Evolutionary conservation across 1,284 basidiomycete species (phyloP).

Genomic region (Ustanciosporium gigantosporum): DNA sequence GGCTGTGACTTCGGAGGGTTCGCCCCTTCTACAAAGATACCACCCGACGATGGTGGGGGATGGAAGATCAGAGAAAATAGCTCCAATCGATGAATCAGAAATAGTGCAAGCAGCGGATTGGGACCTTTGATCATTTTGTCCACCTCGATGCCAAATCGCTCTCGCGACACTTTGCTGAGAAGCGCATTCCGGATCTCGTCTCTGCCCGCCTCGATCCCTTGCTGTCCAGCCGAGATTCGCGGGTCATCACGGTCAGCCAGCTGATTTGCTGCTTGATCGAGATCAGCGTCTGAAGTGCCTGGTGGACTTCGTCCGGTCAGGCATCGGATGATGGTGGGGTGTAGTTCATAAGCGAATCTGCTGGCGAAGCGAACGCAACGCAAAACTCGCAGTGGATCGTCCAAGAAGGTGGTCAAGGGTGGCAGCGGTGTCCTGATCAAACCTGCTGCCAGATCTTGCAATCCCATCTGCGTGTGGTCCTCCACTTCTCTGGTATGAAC

Average conservation of each 20-base stretch:
- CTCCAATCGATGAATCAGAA: slow-evolving; percentile 43
- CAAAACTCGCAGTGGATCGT: slow-evolving; percentile 90
- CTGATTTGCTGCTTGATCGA: slow-evolving; percentile 1
- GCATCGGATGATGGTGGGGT: slow-evolving; percentile 68
- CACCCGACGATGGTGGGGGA: slow-evolving; percentile 30
- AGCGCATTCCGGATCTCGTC: slow-evolving; percentile 65
- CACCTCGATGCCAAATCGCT: slow-evolving; percentile 60
- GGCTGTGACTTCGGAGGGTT: neutral
- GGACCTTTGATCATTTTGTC: slow-evolving; percentile 61
- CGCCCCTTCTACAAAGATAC: slow-evolving; percentile 2
- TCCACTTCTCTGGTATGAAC: slow-evolving; percentile 86
- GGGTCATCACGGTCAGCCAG: slow-evolving; percentile 28
- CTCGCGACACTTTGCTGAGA: slow-evolving; percentile 54
- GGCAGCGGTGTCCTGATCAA: slow-evolving; percentile 87
- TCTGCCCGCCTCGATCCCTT: slow-evolving; percentile 22
- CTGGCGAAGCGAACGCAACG: slow-evolving; percentile 90
- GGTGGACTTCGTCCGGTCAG: slow-evolving; percentile 14
- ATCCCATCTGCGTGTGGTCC: slow-evolving; percentile 80
- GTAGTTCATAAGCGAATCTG: slow-evolving; percentile 80
- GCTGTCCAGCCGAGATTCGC: slow-evolving; percentile 4
- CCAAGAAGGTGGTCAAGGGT: slow-evolving; percentile 83
- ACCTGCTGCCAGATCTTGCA: slow-evolving; percentile 78
- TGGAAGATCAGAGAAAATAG: slow-evolving; percentile 52
- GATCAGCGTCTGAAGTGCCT: slow-evolving; percentile 1
- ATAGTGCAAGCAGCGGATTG: slow-evolving; percentile 45